Evolutionary conservation across 179 eudicot genomes (phyloP), one percentile per base, ranked within the genome.

Genomic region (Silene coronaria): DNA sequence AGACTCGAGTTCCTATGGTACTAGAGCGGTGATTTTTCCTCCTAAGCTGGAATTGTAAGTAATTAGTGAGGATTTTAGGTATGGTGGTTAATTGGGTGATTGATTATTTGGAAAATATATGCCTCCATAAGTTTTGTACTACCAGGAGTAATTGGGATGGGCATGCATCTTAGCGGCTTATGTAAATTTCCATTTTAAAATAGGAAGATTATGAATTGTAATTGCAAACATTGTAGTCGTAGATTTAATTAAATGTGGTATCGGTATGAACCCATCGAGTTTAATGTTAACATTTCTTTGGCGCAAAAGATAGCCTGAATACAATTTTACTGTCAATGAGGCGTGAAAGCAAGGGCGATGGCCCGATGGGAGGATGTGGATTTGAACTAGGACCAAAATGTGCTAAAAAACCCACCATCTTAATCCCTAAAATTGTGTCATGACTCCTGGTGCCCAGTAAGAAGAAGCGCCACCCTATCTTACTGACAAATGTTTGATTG

Each of bases 121-220:
- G 74, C 67, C 30, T 72, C 75, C 75, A 48, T 57, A 59, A 72
- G 42, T 72, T 72, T 72, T 72, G 75, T 72, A 58, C 19, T 36
- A 59, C 10, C 53, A 57, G 9, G 58, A 51, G 38, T 58, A 58
- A 4, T 28, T 70, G 73, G 60, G 60, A 70, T 45, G 73, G 60
- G 24, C 59, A 17, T 26, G 36, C 11, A 46, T 70, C 14, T 12
- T 23, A 51, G 12, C 32, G 72, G 72, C 72, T 19, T 38, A 53
- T 71, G 28, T 55, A 28, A 51, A 23, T 55, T 38, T 17, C n/a
- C 46, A 71, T 53, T 28, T 28, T 27, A 38, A 30, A 65, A 71
- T 70, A 59, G 38, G 42, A 71, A 71, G 45, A 28, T 30, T 71
- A 71, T 61, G 63, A 71, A 53, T 53, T 28, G 74, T 53, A 71